These are phyloP conservation scores for Pichia exigua DNA, from an alignment of 805 yeast species.

Conservation along the genomic window DNA sequence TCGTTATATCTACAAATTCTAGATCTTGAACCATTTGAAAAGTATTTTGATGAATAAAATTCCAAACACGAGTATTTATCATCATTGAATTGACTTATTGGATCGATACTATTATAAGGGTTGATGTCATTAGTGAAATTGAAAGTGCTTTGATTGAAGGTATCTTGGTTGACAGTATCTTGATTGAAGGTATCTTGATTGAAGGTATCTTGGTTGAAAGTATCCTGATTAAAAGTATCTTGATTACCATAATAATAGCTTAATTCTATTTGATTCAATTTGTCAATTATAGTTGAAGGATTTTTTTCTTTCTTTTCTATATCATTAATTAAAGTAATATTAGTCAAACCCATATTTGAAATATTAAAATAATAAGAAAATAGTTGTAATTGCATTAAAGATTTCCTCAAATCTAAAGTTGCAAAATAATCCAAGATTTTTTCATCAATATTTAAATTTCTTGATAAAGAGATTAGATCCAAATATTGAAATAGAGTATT, in stretches of 20 bases:
- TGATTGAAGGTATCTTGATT: not conserved
- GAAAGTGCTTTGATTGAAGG: not conserved
- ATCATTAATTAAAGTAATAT: not conserved
- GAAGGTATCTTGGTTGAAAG: not conserved
- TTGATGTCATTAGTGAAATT: not conserved
- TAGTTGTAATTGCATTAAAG: conserved; percentile 26
- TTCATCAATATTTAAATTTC: conserved; percentile 21
- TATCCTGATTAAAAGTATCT: not conserved
- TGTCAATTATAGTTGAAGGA: not conserved
- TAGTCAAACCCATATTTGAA: conserved; percentile 12
- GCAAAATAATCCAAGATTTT: conserved; percentile 14
- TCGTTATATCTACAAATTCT: conserved; percentile 12
- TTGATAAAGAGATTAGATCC: conserved; percentile 20
- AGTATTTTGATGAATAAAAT: conserved; percentile 23
- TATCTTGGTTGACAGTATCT: not conserved
- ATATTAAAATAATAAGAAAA: conserved; percentile 18
- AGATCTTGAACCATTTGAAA: conserved; percentile 20
- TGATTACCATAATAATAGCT: not conserved
- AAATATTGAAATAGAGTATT: conserved; percentile 16
- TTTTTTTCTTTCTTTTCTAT: too few relatives aligned
- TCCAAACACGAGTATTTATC: conserved; percentile 9
- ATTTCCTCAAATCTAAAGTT: conserved; percentile 19
- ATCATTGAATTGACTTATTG: not conserved
- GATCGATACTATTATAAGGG: not conserved
- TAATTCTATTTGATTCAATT: not conserved